A percentile compares a stretch with the other conserved stretches of the same genome.
Evolutionary conservation across 169 alveolate species (phyloP).

Genomic region (Plasmodium berghei): DNA sequence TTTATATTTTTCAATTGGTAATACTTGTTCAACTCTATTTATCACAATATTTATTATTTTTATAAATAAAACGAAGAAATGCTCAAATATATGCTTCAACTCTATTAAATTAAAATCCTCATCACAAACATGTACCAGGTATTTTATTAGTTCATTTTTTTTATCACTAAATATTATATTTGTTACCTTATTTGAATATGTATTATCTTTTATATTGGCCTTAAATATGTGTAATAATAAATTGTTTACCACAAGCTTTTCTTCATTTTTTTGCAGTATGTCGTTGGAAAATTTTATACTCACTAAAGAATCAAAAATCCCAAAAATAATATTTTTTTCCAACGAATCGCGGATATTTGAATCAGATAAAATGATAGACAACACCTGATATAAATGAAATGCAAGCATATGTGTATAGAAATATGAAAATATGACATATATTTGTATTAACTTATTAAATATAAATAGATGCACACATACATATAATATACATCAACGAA

Average conservation of each 20-base stretch:
- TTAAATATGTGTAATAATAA: constrained; percentile 32
- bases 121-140: constrained; percentile 31
- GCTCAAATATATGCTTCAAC: constrained; percentile 40
- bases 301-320: constrained; percentile 50
- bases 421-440: not conserved
- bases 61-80: constrained; percentile 51
- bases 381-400: constrained; percentile 24
- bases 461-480: too few relatives aligned
- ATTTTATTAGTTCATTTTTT: constrained; percentile 30
- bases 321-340: constrained; percentile 40
- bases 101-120: constrained; percentile 21
- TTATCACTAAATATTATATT: constrained; percentile 61
- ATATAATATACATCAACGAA: too few relatives aligned
- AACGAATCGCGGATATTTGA: constrained; percentile 43
- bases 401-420: not conserved
- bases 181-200: constrained; percentile 18
- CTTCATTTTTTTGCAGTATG: constrained; percentile 27
- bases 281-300: constrained; percentile 22
- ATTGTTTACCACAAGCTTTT: constrained; percentile 17
- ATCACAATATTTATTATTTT: constrained; percentile 54
- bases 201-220: constrained; percentile 50
- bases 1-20: constrained; percentile 54
- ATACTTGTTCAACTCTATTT: constrained; percentile 21
- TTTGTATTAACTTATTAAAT: not conserved
- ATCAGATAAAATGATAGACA: constrained; percentile 41